A percentile compares a stretch with the other conserved stretches of the same genome.
Evolutionary conservation across 2,329 filamentous ascomycete species (phyloP).

Genomic region (Dendrostoma leiphaemia): DNA sequence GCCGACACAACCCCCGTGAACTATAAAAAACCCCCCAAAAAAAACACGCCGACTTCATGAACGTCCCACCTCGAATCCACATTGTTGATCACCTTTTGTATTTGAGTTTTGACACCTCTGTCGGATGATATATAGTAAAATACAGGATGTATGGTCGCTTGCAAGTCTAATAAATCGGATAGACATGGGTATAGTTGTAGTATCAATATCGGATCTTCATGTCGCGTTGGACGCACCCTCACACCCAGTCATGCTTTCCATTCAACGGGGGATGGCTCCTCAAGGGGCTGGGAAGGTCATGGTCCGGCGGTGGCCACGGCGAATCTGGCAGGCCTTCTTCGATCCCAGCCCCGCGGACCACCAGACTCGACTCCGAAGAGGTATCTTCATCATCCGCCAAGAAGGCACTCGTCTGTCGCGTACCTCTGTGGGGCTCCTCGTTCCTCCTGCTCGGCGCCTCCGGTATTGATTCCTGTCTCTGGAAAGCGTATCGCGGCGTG

Average conservation of each 20-base stretch:
- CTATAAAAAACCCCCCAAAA: no score
- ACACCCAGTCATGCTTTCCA: conserved; percentile 8
- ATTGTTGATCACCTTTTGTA: no score
- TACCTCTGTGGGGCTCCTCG: not conserved
- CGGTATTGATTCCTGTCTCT: not conserved
- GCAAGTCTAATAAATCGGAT: no score
- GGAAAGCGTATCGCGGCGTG: conserved; percentile 3
- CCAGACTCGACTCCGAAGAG: not conserved
- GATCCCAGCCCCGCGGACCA: not conserved
- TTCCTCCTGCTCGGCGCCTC: not conserved
- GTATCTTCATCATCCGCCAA: not conserved
- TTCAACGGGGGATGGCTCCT: conserved; percentile 11
- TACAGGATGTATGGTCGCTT: not conserved
- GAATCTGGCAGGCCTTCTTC: not conserved
- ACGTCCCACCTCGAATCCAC: not conserved
- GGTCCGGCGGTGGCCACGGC: not conserved
- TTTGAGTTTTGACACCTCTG: not conserved
- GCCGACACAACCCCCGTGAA: no score
- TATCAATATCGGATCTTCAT: no score
- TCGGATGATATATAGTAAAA: not conserved
- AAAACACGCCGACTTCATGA: no score
- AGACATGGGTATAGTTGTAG: not conserved
- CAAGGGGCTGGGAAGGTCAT: conserved; percentile 9
- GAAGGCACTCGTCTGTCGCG: not conserved
- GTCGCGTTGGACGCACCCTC: no score